Base-by-base conservation (phyloP, 176 grass and related monocot genomes). In the Rhipidocladum racemiflorum region DNA sequence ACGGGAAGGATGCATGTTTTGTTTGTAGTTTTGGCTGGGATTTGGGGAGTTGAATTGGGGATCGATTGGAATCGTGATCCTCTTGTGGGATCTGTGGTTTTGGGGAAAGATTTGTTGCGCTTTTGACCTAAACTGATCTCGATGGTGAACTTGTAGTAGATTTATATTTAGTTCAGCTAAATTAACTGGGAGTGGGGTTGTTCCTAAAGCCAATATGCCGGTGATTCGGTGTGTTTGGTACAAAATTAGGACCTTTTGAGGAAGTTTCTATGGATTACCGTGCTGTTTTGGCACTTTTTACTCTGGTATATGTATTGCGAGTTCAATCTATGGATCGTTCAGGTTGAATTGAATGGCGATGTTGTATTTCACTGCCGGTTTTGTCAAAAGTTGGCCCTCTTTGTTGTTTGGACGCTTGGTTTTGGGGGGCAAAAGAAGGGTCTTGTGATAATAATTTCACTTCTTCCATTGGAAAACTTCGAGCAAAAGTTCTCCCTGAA, bases 31-130 rank as follows among this genome's bases (percentile, higher is more conserved):
- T n/a, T 50, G 44, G 21, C 79, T 56, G 78, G 17, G 81, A 87
- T 88, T 74, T 86, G 78, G 6, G 68, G 38, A 1, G 27, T 42
- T 65, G 13, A 62, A 51, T 83, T 54, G 43, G 78, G 62, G 65
- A 81, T 82, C 62, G 21, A 10, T 16, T 23, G 32, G 55, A 67
- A 39, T 73, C 38, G 40, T 42, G 77, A 66, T 35, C 67, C 70
- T 32, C 75, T 46, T 20, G 21, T 15, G 21, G 4, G 83, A 82
- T 86, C 77, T 77, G 65, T 38, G 3, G 24, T 61, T 64, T 24
- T 14, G 34, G 2, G 56, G n/a, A 42, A 62, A 24, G 9, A 55
- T 32, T 16, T 64, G 14, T 8, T 38, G 23, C 36, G 13, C 25
- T 81, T 39, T 49, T 48, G 51, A 57, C 75, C 25, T 63, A 21